Evolutionary conservation across 768 basidiomycete species (phyloP).

Genomic region (Epithele typhae): DNA sequence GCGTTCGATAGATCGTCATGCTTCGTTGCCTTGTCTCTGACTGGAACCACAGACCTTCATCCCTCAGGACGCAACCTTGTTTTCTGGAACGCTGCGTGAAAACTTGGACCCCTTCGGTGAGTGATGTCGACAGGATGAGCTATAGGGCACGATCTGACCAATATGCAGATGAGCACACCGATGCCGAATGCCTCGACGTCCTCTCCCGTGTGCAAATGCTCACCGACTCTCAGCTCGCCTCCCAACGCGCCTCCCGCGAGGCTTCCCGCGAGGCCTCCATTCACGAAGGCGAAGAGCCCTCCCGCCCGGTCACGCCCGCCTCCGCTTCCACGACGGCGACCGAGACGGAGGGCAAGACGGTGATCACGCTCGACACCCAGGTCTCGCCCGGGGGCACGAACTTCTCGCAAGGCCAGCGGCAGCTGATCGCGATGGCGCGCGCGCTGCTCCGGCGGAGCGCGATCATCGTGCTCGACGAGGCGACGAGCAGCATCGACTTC

Average conservation of each 20-base stretch:
- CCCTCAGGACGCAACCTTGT: constrained; percentile 72
- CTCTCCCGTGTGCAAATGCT: constrained; percentile 80
- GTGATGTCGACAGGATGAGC: background rate
- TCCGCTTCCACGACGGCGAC: constrained; percentile 33
- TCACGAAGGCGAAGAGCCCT: constrained; percentile 26
- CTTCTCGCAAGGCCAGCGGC: constrained; percentile 90
- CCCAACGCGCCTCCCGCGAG: constrained; percentile 47
- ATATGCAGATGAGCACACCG: constrained; percentile 62
- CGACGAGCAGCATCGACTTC: constrained; percentile 84
- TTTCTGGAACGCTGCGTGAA: constrained; percentile 74
- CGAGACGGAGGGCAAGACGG: constrained; percentile 51
- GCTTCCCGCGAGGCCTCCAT: constrained; percentile 46
- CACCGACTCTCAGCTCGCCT: constrained; percentile 41
- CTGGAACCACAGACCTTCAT: constrained; percentile 61
- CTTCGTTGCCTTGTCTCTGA: background rate
- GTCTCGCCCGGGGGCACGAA: constrained; percentile 86
- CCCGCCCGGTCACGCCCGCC: constrained; percentile 29
- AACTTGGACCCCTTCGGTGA: constrained; percentile 66
- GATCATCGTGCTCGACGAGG: constrained; percentile 78
- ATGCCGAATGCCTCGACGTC: constrained; percentile 76
- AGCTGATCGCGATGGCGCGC: constrained; percentile 83
- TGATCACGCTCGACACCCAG: constrained; percentile 67
- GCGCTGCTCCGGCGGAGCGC: constrained; percentile 68
- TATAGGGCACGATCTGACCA: background rate
- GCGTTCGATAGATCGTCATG: constrained; percentile 21